Percentiles rank a stretch among this genome's conserved stretches.
Conservation (phyloP, 2,329 filamentous ascomycete genomes). For the Curvularia spicifera region DNA sequence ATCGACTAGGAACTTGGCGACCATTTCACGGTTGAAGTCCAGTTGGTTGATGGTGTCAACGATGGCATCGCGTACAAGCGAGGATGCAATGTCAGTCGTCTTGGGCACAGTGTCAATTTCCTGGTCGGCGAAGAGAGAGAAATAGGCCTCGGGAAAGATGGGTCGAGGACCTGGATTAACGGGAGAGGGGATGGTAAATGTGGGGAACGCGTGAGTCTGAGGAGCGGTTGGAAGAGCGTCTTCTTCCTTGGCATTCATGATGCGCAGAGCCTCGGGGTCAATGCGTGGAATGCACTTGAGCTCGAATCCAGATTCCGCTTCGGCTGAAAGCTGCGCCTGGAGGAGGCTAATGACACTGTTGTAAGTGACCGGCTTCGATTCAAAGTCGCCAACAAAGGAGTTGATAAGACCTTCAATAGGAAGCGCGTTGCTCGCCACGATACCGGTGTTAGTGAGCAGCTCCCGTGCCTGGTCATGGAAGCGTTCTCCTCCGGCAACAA, state of each 20-base stretch:
- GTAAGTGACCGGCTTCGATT: conserved; percentile 66
- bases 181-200: conserved; percentile 75
- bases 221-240: conserved; percentile 59
- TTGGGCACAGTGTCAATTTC: conserved; percentile 88
- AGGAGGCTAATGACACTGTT: conserved; percentile 80
- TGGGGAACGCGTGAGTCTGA: conserved; percentile 77
- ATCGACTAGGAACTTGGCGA: conserved; percentile 89
- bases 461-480: conserved; percentile 72
- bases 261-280: conserved; percentile 53
- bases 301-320: conserved; percentile 77
- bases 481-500: conserved; percentile 52
- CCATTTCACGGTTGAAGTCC: conserved; percentile 87
- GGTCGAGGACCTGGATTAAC: conserved; percentile 76
- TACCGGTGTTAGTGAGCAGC: conserved; percentile 90
- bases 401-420: conserved; percentile 85
- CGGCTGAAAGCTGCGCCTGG: conserved; percentile 82
- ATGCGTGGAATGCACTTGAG: conserved; percentile 69
- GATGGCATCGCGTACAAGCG: conserved; percentile 82
- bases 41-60: conserved; percentile 93
- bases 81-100: conserved; percentile 76
- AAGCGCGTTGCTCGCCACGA: conserved; percentile 89
- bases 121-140: conserved; percentile 88
- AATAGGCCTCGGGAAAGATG: conserved; percentile 90
- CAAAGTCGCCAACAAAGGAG: conserved; percentile 72
- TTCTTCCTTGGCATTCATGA: conserved; percentile 61